Evolutionary conservation across 2,329 filamentous ascomycete species (phyloP).

Genomic region (Pseudopyrenochaeta lycopersici): DNA sequence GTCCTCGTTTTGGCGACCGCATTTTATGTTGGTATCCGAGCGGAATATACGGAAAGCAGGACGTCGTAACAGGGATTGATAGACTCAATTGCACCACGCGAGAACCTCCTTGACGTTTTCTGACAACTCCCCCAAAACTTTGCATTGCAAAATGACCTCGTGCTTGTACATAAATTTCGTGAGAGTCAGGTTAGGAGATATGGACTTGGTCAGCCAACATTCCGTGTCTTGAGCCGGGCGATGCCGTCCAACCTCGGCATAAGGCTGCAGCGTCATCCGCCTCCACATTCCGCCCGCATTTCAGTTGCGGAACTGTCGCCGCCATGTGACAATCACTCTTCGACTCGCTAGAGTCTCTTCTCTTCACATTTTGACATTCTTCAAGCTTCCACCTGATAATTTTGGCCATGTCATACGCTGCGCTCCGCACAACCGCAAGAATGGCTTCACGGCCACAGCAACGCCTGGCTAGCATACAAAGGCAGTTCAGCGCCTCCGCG

Average conservation of each 20-base stretch:
- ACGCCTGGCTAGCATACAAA: slow-evolving; percentile 46
- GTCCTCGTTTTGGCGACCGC: not conserved
- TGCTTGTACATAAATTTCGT: not conserved
- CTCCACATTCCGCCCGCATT: slow-evolving; percentile 40
- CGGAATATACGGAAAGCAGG: not conserved
- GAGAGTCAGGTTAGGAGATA: not conserved
- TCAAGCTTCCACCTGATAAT: not conserved
- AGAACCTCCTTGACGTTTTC: too few species aligned
- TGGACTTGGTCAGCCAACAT: not conserved
- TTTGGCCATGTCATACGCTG: slow-evolving; percentile 40
- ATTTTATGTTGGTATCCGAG: not conserved
- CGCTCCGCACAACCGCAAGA: slow-evolving; percentile 42
- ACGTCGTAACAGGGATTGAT: not conserved
- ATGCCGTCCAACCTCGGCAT: slow-evolving; percentile 43
- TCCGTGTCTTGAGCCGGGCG: slow-evolving; percentile 31
- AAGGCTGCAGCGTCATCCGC: slow-evolving; percentile 3
- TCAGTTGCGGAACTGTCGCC: slow-evolving; percentile 26
- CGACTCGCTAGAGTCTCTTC: slow-evolving; percentile 32
- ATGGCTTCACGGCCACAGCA: slow-evolving; percentile 49
- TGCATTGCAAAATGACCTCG: not conserved
- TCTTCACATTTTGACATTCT: slow-evolving; percentile 12
- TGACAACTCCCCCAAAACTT: not conserved
- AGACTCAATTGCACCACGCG: not conserved
- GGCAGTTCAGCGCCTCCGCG: slow-evolving; percentile 47
- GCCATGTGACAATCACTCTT: slow-evolving; percentile 42